A percentile compares a stretch with the other conserved stretches of the same genome.
Evolutionary conservation across 495 filamentous ascomycete species (phyloP).

Genomic region (Penicillium riverlandense): DNA sequence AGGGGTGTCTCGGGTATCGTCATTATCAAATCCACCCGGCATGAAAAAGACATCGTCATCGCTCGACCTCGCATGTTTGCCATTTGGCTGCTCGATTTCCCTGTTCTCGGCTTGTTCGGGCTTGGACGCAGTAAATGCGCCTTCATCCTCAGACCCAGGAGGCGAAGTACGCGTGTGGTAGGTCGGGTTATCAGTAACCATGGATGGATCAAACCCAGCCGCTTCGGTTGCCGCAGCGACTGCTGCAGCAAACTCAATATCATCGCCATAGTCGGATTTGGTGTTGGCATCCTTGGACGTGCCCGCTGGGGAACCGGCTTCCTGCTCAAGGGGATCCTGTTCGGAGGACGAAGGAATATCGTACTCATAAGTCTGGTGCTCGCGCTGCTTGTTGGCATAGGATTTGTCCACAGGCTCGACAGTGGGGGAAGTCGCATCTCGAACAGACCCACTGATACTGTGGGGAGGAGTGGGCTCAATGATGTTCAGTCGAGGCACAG

Average conservation of each 20-base stretch:
- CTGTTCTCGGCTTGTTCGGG: conserved; percentile 1
- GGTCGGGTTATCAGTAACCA: conserved; percentile 57
- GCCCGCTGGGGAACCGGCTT: conserved; percentile 14
- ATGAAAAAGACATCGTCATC: conserved; percentile 25
- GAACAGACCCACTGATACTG: conserved; percentile 34
- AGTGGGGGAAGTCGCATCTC: conserved; percentile 23
- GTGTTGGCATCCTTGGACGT: conserved; percentile 1
- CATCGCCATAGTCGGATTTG: conserved; percentile 30
- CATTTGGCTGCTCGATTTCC: conserved; percentile 21
- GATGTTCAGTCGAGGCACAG: conserved; percentile 38
- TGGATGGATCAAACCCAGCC: conserved; percentile 63
- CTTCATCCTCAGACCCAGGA: conserved; percentile 48
- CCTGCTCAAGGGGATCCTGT: conserved; percentile 25
- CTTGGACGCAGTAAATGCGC: conserved; percentile 21
- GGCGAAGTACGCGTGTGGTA: conserved; percentile 60
- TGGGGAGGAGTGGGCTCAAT: conserved; percentile 46
- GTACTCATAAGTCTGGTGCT: conserved; percentile 52
- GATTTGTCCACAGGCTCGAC: conserved; percentile 10
- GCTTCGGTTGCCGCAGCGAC: conserved; percentile 62
- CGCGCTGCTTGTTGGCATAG: conserved; percentile 13
- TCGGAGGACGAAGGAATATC: conserved; percentile 49
- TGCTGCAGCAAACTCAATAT: conserved; percentile 62
- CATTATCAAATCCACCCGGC: conserved; percentile 35
- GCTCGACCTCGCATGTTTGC: conserved; percentile 6
- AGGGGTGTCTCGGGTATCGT: conserved; percentile 1